Evolutionary conservation across 495 filamentous ascomycete species (phyloP).

Genomic region (Penicillium turbatum): DNA sequence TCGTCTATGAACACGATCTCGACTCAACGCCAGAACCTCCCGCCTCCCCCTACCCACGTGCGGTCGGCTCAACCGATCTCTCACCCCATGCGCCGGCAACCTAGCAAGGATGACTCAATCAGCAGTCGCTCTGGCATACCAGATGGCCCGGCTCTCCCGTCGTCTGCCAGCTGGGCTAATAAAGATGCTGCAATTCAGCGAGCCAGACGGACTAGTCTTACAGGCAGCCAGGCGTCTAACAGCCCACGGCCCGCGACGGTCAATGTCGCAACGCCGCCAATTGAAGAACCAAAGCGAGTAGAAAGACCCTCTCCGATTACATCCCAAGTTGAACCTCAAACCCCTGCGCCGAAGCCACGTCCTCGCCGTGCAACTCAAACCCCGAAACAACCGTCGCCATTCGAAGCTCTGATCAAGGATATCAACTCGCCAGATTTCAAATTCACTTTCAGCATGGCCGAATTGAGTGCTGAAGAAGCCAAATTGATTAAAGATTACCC

Average conservation of each 20-base stretch:
- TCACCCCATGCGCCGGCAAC: constrained; percentile 68
- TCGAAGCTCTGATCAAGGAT: constrained; percentile 49
- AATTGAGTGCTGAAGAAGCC: constrained; percentile 50
- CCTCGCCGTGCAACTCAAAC: constrained; percentile 17
- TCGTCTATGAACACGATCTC: constrained; percentile 91
- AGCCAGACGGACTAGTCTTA: constrained; percentile 68
- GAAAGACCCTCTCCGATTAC: constrained; percentile 32
- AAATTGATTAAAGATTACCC: constrained; percentile 60
- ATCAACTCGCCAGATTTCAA: constrained; percentile 55
- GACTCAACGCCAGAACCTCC: constrained; percentile 57
- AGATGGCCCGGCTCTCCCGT: constrained; percentile 82
- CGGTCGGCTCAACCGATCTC: constrained; percentile 48
- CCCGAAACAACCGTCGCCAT: constrained; percentile 28
- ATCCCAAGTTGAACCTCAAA: constrained; percentile 20
- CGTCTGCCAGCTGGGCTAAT: constrained; percentile 88
- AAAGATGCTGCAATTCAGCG: constrained; percentile 65
- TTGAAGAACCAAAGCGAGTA: constrained; percentile 35
- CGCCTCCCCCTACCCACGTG: constrained; percentile 28
- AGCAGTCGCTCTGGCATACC: constrained; percentile 49
- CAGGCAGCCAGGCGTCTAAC: constrained; percentile 71
- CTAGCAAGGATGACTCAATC: constrained; percentile 70
- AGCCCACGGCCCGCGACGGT: constrained; percentile 71
- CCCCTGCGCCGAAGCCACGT: constrained; percentile 20
- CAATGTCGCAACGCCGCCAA: constrained; percentile 47
- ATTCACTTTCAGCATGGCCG: constrained; percentile 54